Base-by-base conservation (phyloP, 345 rosid genomes). In the Citropsis articulata region DNA sequence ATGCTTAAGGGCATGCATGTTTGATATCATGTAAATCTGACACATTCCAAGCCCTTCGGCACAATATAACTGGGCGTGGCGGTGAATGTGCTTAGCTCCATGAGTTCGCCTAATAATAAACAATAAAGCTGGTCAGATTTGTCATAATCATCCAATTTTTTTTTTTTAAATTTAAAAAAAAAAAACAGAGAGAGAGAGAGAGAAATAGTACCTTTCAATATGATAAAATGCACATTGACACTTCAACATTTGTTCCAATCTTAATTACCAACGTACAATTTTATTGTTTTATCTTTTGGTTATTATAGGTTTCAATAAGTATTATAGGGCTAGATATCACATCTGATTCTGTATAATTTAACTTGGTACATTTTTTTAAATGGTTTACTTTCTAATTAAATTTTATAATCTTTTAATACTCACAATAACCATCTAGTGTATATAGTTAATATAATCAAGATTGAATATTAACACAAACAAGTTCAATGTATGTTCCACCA, bases 401-500 rank as follows among this genome's bases (percentile, higher is more conserved):
- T 33, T 61, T 55, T 38, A 28, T 38, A 61, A 38, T 73, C 4
- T 50, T 40, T 10, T 21, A 31, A 28, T 21, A 75, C 3, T 53
- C 38, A 73, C 31, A 30, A 38, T 50, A 53, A 63, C 7, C 25
- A 40, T 75, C 9, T 10, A 61, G 12, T 62, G 12, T 62, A 13
- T 7, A 63, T 14, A 1, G 57, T 14, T 5, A 57, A 9, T 77
- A 81, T 76, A 75, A 79, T 36, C 57, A 76, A 69, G 79, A 76
- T 78, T 59, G 78, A 24, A 9, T 59, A 77, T 5, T 57, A 7
- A 42, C 12, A 67, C 12, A 53, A 50, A 59, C 68, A 55, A 40
- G 77, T 85, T 70, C 84, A 80, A 56, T 81, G 82, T 56, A 77
- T 72, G 12, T 33, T 6, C 21, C 33, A 33, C 63, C 75, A 14